phyloP scores from a whole-genome alignment of 768 basidiomycete genomes.

The Boletus edulis region DNA sequence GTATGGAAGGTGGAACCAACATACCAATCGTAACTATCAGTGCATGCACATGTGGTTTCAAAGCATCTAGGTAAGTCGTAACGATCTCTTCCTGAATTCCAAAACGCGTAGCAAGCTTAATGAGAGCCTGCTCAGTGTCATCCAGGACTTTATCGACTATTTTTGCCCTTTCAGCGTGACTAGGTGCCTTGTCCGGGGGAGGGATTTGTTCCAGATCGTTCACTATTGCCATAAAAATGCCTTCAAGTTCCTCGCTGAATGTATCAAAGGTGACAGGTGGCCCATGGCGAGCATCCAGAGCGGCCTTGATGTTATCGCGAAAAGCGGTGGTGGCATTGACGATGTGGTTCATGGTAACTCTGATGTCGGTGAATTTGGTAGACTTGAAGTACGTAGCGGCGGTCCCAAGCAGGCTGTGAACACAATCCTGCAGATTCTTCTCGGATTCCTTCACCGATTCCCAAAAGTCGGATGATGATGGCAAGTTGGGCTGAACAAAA shows the following conservation, averaged over 20 bases:
- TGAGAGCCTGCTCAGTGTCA: conserved; percentile 1
- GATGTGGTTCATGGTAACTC: conserved; percentile 5
- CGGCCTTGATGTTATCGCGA: conserved; percentile 6
- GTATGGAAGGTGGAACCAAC: background rate
- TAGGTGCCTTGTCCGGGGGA: background rate
- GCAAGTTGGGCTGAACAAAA: background rate
- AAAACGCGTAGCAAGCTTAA: background rate
- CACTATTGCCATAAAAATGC: conserved; percentile 1
- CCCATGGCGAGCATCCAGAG: conserved; percentile 2
- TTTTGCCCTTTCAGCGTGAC: background rate
- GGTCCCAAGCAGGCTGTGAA: conserved; percentile 2
- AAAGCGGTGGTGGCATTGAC: conserved; percentile 11
- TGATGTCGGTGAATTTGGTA: conserved; percentile 3
- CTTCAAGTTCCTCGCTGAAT: conserved; percentile 11
- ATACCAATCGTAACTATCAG: conserved; percentile 13
- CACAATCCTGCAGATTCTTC: background rate
- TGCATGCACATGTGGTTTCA: conserved; percentile 5
- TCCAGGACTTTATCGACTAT: conserved; percentile 8
- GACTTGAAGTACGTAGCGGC: conserved; percentile 3
- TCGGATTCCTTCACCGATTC: conserved; percentile 4
- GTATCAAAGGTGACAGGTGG: conserved; percentile 7
- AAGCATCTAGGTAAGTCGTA: background rate
- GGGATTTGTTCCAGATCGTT: conserved; percentile 1
- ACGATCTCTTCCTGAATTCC: conserved; percentile 7
- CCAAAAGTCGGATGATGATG: conserved; percentile 7